phyloP scores from a whole-genome alignment of 495 filamentous ascomycete genomes.

The Hypoxylon fragiforme region DNA sequence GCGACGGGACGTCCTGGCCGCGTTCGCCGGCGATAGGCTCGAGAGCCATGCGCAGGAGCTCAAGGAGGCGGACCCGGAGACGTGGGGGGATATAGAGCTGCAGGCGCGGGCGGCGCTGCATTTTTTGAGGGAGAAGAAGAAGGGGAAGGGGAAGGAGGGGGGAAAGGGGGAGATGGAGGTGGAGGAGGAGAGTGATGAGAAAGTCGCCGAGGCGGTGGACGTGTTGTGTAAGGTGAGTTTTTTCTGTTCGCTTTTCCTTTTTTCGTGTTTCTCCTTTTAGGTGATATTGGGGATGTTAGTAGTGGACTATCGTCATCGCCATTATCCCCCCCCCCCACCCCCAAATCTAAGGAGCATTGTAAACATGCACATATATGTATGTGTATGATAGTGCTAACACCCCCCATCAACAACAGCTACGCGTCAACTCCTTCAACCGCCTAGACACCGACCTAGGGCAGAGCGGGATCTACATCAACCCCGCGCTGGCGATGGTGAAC shows the following conservation, averaged over 20 bases:
- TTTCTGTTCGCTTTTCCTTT: background rate
- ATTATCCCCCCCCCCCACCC: no score
- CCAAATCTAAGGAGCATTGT: no score
- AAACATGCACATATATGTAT: no score
- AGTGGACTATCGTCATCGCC: no score
- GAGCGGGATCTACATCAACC: conserved; percentile 48
- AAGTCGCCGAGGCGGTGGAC: conserved; percentile 39
- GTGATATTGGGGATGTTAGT: no score
- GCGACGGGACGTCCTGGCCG: conserved; percentile 35
- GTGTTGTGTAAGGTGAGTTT: conserved; percentile 47
- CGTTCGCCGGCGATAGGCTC: conserved; percentile 29
- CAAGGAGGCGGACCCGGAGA: conserved; percentile 7
- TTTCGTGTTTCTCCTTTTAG: background rate
- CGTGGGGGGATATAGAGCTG: conserved; percentile 48
- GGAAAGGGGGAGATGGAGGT: no score
- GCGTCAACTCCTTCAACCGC: conserved; percentile 53
- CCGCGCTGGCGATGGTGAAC: conserved; percentile 53
- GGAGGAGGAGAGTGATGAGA: conserved; percentile 32
- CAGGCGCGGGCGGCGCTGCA: conserved; percentile 50
- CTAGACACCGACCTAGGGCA: conserved; percentile 43
- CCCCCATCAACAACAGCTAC: no score
- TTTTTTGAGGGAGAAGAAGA: conserved; percentile 39
- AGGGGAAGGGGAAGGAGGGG: conserved; percentile 30
- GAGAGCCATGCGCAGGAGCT: conserved; percentile 45
- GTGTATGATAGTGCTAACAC: no score